Percentiles rank a stretch among this genome's conserved stretches.
phyloP scores from a whole-genome alignment of 768 basidiomycete species.

The Mycena belliarum region DNA sequence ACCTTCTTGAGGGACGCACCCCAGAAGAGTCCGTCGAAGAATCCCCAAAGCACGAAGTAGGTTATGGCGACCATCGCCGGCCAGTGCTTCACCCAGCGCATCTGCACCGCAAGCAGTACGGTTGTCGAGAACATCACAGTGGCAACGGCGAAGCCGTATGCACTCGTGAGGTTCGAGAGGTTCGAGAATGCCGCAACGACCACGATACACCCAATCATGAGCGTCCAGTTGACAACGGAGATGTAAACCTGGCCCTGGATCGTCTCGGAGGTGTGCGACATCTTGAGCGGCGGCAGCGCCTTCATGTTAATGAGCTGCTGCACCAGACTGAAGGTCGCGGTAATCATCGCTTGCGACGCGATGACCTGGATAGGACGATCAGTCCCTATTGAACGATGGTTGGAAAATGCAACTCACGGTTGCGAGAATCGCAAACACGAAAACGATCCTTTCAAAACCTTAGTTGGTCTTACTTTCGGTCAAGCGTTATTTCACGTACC shows the following conservation, averaged over 20 bases:
- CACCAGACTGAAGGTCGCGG: conserved; percentile 60
- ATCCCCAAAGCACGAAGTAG: conserved; percentile 59
- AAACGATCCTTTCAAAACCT: conserved; percentile 51
- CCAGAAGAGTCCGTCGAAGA: conserved; percentile 72
- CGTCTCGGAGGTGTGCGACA: conserved; percentile 61
- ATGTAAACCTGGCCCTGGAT: conserved; percentile 69
- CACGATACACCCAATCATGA: conserved; percentile 54
- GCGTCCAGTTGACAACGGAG: conserved; percentile 59
- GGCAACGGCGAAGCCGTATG: conserved; percentile 64
- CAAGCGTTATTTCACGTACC: conserved; percentile 33
- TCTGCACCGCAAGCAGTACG: conserved; percentile 56
- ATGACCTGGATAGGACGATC: conserved; percentile 40
- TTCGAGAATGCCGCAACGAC: conserved; percentile 60
- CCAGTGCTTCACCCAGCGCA: conserved; percentile 53
- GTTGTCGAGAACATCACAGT: conserved; percentile 68
- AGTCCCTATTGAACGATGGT: background rate
- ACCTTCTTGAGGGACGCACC: conserved; percentile 63
- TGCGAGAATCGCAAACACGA: conserved; percentile 62
- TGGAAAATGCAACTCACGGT: conserved; percentile 42
- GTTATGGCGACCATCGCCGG: conserved; percentile 42
- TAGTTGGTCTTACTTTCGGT: background rate
- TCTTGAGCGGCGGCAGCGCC: conserved; percentile 55
- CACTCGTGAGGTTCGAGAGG: conserved; percentile 55
- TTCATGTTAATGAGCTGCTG: conserved; percentile 69
- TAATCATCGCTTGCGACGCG: conserved; percentile 70